Conservation (phyloP, 106 monocot genomes). For the Iris macrosiphon region DNA sequence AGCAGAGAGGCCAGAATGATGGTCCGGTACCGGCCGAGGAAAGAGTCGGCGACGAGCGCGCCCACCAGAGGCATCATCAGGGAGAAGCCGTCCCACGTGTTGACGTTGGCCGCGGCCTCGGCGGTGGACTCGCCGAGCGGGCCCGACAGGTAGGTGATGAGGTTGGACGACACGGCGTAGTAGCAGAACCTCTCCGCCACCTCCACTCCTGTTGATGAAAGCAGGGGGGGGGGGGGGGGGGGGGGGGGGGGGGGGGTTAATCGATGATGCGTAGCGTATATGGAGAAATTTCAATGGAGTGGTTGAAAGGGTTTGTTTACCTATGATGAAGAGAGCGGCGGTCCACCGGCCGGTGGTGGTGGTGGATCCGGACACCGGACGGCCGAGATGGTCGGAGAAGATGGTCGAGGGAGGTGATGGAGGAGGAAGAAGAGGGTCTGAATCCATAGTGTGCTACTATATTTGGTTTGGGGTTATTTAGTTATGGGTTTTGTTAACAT, state of each 20-base stretch:
- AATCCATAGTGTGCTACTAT: too few species aligned
- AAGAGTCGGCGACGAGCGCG: conserved; percentile 54
- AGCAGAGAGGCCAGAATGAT: conserved; percentile 35
- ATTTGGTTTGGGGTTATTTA: too few species aligned
- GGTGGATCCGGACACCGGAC: conserved; percentile 10
- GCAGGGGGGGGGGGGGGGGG: not conserved
- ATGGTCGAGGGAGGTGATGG: not conserved
- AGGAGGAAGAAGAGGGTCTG: not conserved
- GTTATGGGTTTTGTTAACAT: too few species aligned
- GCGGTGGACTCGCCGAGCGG: conserved; percentile 39
- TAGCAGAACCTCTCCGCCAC: conserved; percentile 42
- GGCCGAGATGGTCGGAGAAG: conserved; percentile 26
- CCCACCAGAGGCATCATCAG: conserved; percentile 37
- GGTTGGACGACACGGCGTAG: conserved; percentile 50
- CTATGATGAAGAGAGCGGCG: conserved; percentile 39
- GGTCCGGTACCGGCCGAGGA: conserved; percentile 57
- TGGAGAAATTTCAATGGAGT: too few species aligned
- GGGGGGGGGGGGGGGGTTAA: not conserved
- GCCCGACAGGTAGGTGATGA: conserved; percentile 60
- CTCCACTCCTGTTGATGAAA: conserved; percentile 33
- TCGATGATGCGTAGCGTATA: too few species aligned
- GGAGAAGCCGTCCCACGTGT: conserved; percentile 36
- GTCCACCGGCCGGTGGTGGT: conserved; percentile 40
- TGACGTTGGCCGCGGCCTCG: conserved; percentile 45
- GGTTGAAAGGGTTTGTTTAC: too few species aligned